Conservation (phyloP, 2,329 filamentous ascomycete genomes). For the Graphiopsis chlorocephala region DNA sequence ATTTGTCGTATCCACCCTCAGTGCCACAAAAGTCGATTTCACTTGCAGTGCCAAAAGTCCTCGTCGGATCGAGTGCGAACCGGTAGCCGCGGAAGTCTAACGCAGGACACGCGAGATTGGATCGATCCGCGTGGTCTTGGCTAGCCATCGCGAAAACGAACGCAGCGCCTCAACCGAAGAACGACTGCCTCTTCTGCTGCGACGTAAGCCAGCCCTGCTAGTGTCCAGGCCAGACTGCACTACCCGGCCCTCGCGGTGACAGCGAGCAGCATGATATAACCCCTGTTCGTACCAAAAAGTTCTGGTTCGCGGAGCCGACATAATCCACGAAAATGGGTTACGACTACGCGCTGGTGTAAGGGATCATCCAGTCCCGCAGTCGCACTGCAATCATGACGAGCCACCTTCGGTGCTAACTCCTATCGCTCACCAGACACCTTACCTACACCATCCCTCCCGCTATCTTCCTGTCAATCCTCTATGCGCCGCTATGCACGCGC, state of each 20-base stretch:
- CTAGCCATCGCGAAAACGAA: slow-evolving; percentile 2
- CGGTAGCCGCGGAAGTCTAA: slow-evolving; percentile 6
- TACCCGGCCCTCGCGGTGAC: neutral
- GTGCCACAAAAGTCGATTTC: neutral
- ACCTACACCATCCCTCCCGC: slow-evolving; percentile 67
- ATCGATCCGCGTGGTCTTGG: neutral
- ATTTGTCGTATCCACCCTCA: neutral
- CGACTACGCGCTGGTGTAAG: slow-evolving; percentile 64
- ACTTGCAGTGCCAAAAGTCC: neutral
- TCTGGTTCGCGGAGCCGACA: neutral
- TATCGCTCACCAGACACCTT: slow-evolving; percentile 51
- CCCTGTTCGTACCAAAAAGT: neutral
- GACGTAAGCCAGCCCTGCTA: neutral
- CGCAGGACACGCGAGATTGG: neutral
- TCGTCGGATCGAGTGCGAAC: neutral
- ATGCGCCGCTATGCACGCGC: slow-evolving; percentile 60
- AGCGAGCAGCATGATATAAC: slow-evolving; percentile 10
- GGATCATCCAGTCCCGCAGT: slow-evolving; percentile 23
- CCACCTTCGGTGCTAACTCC: slow-evolving; percentile 2
- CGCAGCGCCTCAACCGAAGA: neutral
- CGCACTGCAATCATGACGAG: neutral
- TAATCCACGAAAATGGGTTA: slow-evolving; percentile 47
- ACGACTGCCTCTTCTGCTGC: neutral
- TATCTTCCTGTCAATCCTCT: slow-evolving; percentile 56
- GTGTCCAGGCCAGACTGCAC: neutral